Percentiles rank a stretch among this genome's conserved stretches.
phyloP scores from a whole-genome alignment of 2,329 filamentous ascomycete genomes.

The Microdochium bolleyi region DNA sequence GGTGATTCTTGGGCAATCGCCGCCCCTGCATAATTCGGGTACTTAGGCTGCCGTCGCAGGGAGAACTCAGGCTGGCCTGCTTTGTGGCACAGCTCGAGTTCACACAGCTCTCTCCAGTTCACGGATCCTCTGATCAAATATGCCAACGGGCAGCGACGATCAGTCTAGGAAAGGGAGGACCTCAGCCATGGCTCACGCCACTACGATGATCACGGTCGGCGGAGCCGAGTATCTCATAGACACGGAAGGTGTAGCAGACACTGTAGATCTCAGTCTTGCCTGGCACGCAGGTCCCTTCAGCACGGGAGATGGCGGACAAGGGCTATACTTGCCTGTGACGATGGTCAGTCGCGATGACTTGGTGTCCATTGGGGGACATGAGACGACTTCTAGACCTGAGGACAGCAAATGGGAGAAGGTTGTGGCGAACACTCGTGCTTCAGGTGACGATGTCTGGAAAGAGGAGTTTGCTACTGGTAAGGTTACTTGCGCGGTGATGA shows the following conservation, averaged over 20 bases:
- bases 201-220: not conserved
- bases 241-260: not conserved
- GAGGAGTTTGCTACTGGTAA: constrained; percentile 5
- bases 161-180: too few species aligned
- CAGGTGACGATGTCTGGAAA: constrained; percentile 6
- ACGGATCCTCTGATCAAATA: too few species aligned
- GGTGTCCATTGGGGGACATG: too few species aligned
- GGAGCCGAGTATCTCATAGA: not conserved
- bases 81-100: too few species aligned
- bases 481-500: not conserved
- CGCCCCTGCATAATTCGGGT: too few species aligned
- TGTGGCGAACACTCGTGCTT: not conserved
- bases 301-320: not conserved
- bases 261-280: not conserved
- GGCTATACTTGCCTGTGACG: not conserved
- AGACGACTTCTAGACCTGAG: too few species aligned
- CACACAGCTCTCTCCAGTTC: too few species aligned
- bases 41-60: too few species aligned
- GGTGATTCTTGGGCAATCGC: too few species aligned
- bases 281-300: not conserved
- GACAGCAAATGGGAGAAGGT: not conserved
- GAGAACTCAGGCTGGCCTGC: too few species aligned
- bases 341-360: not conserved
- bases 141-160: not conserved
- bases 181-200: not conserved